Percentiles rank a stretch among this genome's conserved stretches.
phyloP scores from a whole-genome alignment of 1,139 yeast genomes.

The Zygosaccharomyces pseudobailii region DNA sequence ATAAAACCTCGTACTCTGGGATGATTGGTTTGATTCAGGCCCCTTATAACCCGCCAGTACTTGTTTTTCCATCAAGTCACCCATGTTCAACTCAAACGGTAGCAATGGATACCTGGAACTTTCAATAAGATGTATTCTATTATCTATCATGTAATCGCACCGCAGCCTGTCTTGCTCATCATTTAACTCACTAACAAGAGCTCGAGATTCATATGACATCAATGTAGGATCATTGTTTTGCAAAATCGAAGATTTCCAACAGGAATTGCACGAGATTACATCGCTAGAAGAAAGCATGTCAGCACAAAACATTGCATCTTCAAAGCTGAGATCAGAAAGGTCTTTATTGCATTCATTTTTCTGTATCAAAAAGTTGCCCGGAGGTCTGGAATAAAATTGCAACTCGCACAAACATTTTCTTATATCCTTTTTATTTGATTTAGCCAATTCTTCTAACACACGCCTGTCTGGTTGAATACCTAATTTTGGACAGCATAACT shows the following conservation, averaged over 20 bases:
- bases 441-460: conserved; percentile 37
- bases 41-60: neutral
- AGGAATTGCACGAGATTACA: conserved; percentile 30
- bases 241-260: conserved; percentile 38
- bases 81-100: conserved; percentile 40
- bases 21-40: neutral
- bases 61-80: conserved; percentile 23
- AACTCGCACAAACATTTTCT: conserved; percentile 51
- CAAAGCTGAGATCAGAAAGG: conserved; percentile 3
- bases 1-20: conserved; percentile 5
- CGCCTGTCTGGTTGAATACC: conserved; percentile 38
- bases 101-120: conserved; percentile 24
- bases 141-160: conserved; percentile 29
- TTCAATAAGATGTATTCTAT: conserved; percentile 24
- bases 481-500: conserved; percentile 38
- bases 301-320: conserved; percentile 18
- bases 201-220: conserved; percentile 35
- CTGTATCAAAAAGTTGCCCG: conserved; percentile 8
- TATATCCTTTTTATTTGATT: conserved; percentile 43
- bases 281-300: conserved; percentile 43
- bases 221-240: conserved; percentile 41
- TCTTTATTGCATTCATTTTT: neutral
- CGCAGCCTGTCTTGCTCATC: conserved; percentile 28
- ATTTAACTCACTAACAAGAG: conserved; percentile 34
- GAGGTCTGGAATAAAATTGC: conserved; percentile 45